These are phyloP conservation scores for Cryphonectria radicalis DNA, from an alignment of 2,329 filamentous ascomycete species.

Conservation along the genomic window DNA sequence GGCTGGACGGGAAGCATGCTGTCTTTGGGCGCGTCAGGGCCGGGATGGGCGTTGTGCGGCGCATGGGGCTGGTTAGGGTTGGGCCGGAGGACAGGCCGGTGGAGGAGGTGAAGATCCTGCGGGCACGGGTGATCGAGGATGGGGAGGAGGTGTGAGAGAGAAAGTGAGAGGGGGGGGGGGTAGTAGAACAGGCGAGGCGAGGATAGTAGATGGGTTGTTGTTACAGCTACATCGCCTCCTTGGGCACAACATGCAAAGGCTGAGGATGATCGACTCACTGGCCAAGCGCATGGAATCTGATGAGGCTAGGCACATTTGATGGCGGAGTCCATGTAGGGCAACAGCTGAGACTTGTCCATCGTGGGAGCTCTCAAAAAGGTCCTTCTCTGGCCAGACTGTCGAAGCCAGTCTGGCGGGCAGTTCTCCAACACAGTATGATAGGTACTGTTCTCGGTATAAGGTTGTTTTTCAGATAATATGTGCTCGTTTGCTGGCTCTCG, in stretches of 20 bases:
- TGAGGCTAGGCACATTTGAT: neutral
- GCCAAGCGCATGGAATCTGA: neutral
- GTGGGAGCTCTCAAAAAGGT: neutral
- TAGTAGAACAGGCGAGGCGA: neutral
- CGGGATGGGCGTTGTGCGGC: conserved; percentile 81
- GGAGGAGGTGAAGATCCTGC: conserved; percentile 80
- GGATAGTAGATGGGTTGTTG: neutral
- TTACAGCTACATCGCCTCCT: neutral
- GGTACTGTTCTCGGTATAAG: neutral
- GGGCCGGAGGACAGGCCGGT: conserved; percentile 78
- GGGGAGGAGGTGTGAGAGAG: conserved; percentile 41
- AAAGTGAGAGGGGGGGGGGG: neutral
- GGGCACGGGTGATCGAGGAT: conserved; percentile 68
- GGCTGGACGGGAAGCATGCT: conserved; percentile 96
- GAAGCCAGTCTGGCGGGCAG: neutral
- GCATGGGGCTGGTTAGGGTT: conserved; percentile 88
- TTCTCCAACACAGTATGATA: neutral
- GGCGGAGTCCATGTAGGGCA: neutral
- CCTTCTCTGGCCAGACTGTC: neutral
- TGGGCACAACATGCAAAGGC: neutral
- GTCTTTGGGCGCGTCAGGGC: conserved; percentile 91
- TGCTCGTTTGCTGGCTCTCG: neutral
- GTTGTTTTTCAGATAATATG: neutral
- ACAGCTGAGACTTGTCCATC: neutral
- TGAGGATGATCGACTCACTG: neutral